Base-by-base conservation (phyloP, 2,329 filamentous ascomycete species). In the Epichloe amarillans region DNA sequence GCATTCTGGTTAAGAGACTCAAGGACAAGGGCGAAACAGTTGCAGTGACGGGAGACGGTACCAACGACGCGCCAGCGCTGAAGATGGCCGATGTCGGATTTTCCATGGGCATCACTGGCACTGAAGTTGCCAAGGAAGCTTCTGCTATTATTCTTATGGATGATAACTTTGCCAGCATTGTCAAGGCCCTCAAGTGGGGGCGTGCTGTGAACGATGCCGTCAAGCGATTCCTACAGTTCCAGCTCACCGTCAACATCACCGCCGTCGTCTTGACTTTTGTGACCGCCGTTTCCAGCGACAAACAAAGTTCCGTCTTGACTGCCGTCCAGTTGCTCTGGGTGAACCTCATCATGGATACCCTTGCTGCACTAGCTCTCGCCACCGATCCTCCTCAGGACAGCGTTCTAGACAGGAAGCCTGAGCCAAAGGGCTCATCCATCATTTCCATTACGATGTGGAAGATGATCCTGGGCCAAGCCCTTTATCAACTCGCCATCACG, bases 391-490 rank as follows among this genome's bases (percentile, higher is more conserved):
- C 89, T 0, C 85, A 85, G 12, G 83, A 86, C 49, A 85, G 81
- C 57, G 83, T 95, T 26, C 71, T 95, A 47, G 73, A 95, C 58
- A 81, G 89, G 51, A 89, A 88, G 66, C 78, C 78, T 1, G 78
- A 81, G 61, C 73, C 68, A 53, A 77, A 76, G 61, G 74, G 73
- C 23, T 64, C 76, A 4, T 72, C 74, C 41, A 80, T 82, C 54
- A 93, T 97, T 59, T 94, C 89, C 1, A 73, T 84, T 36, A 90
- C 85, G 17, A 97, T 97, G 91, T 95, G 91, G 91, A 97, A 97
- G 75, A 97, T 97, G 91, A 96, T 97, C 55, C 77, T 95, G 43
- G 91, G 90, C 2, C 89, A 97, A 66, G 82, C 89, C 2, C 75
- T 95, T 52, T 97, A 93, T 66, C 90, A 97, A 66, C 79, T 97